Evolutionary conservation across 352 stramenopile species (phyloP).

Genomic region (Stramenopiles sp.): DNA sequence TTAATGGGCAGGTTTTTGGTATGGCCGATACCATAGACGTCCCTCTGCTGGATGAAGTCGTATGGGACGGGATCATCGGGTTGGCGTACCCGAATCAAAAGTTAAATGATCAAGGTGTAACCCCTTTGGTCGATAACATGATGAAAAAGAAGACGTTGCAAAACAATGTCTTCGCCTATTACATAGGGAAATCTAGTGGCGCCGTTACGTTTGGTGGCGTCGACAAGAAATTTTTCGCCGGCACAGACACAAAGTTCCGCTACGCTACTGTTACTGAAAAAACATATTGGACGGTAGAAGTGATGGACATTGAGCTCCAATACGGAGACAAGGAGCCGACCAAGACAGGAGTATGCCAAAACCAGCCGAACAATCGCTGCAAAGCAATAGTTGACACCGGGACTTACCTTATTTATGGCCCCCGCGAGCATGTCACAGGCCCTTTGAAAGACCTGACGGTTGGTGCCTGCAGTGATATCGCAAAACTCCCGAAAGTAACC

Average conservation of each 20-base stretch:
- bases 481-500: constrained; percentile 2
- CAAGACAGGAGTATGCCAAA: constrained; percentile 2
- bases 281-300: constrained; percentile 11
- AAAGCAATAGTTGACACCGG: constrained; percentile 13
- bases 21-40: constrained; percentile 13
- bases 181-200: constrained; percentile 2
- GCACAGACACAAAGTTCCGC: constrained; percentile 4
- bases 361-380: constrained; percentile 5
- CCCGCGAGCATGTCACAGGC: background rate
- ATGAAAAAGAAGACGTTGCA: constrained; percentile 11
- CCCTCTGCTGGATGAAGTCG: constrained; percentile 10
- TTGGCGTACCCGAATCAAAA: constrained; percentile 11
- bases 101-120: background rate
- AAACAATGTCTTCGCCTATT: constrained; percentile 15
- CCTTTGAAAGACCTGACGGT: background rate
- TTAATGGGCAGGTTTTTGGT: constrained; percentile 3
- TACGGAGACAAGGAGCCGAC: background rate
- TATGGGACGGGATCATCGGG: constrained; percentile 14
- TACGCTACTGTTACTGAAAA: constrained; percentile 6
- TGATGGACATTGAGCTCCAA: constrained; percentile 12
- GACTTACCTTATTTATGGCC: constrained; percentile 15
- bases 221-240: constrained; percentile 6
- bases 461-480: background rate
- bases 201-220: constrained; percentile 8
- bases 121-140: constrained; percentile 14